Evolutionary conservation across 805 yeast species (phyloP), one percentile per base, ranked within the genome.

Genomic region (Lachancea meyersii): DNA sequence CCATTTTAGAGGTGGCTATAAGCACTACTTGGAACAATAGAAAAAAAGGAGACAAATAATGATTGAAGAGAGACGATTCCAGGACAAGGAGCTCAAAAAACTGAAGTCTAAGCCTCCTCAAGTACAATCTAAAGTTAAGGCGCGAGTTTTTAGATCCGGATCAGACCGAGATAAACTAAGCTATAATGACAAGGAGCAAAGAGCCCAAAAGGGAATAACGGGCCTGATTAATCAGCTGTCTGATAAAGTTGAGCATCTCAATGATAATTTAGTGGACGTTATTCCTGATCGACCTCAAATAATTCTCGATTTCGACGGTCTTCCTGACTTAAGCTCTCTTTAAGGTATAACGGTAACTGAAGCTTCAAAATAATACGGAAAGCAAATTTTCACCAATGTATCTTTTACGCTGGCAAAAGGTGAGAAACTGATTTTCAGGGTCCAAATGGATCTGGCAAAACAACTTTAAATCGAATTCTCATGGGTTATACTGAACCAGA

Each of bases 401-500:
- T 45, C 48, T 21, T 45, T 48, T 24, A 36, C 48, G 28, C 31
- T 48, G 40, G 33, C 37, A 16, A 42, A 39, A 38, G 51, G 51
- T 36, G 48, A 48, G 18, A 48, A 49, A 40, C 40, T 48, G 27
- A 32, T 48, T 18, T 46, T 35, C 47, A 46, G 42, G 55, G 55
- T 14, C 55, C 53, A 7, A 51, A 51, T 40, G 55, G 55, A 27
- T 48, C 49, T 26, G 55, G 55, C 26, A 51, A 51, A 46, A 48
- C 53, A 3, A 51, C 55, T 19, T 33, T 51, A 20, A 51, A 46
- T 43, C 42, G 47, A 36, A 43, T 46, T 17, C 39, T 46, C 28
- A 37, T 46, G 49, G 47, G 47, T 33, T 47, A 34, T 8, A 39
- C 26, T 36, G 41, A 45, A 28, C 51, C 51, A 35, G 51, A 48